phyloP scores from a whole-genome alignment of 2,329 filamentous ascomycete species.

The Paraphaeosphaeria sporulosa region DNA sequence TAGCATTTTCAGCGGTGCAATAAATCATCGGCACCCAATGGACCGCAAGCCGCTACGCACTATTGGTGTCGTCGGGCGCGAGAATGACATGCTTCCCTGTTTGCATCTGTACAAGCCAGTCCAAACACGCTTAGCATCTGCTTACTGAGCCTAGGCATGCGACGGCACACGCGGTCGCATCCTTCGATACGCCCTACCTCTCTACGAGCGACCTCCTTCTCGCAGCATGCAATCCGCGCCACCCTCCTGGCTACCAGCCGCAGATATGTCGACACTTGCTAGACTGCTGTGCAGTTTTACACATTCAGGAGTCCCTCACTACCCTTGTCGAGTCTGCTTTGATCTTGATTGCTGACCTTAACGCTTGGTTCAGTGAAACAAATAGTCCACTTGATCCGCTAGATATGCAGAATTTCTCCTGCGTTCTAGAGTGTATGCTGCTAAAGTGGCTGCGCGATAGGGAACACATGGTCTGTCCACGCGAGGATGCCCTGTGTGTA shows the following conservation, averaged over 20 bases:
- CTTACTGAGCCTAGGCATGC: conserved; percentile 52
- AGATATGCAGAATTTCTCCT: conserved; percentile 48
- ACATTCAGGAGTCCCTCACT: conserved; percentile 38
- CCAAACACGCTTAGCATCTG: conserved; percentile 38
- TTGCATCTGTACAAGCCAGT: conserved; percentile 18
- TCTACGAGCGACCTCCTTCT: conserved; percentile 40
- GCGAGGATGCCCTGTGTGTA: conserved; percentile 47
- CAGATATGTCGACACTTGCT: conserved; percentile 40
- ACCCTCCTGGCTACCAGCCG: conserved; percentile 39
- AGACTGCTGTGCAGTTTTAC: conserved; percentile 38
- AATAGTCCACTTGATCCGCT: conserved; percentile 43
- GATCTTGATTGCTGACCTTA: conserved; percentile 45
- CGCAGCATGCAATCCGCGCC: conserved; percentile 35
- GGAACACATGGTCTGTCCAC: conserved; percentile 33
- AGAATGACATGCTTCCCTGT: conserved; percentile 8
- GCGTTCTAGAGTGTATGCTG: conserved; percentile 41
- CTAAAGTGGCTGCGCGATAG: conserved; percentile 43
- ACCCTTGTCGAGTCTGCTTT: conserved; percentile 38
- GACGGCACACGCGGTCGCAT: conserved; percentile 47
- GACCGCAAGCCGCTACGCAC: neutral
- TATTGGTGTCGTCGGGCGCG: conserved; percentile 1
- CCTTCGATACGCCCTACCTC: conserved; percentile 43
- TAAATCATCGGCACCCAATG: neutral
- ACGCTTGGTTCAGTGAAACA: conserved; percentile 42
- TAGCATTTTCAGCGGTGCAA: conserved; percentile 4